These are phyloP conservation scores for Parastagonospora nodorum DNA, from an alignment of 2,329 filamentous ascomycete genomes.

Conservation along the genomic window DNA sequence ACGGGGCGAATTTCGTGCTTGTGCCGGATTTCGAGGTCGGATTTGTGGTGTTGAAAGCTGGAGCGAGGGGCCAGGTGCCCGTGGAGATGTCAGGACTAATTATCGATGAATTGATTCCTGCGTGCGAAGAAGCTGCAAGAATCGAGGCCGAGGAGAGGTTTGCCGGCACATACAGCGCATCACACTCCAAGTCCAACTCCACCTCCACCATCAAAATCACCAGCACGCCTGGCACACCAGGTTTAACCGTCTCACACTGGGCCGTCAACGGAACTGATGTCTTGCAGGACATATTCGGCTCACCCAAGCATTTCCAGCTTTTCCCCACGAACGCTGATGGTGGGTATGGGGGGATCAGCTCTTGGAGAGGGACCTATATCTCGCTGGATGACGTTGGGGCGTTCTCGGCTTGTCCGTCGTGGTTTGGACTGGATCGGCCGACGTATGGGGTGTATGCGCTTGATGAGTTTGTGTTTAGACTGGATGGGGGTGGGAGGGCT, in stretches of 20 bases:
- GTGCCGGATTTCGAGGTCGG: slow-evolving; percentile 53
- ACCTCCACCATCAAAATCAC: slow-evolving; percentile 36
- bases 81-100: slow-evolving; percentile 9
- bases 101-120: slow-evolving; percentile 18
- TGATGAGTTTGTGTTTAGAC: slow-evolving; percentile 11
- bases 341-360: slow-evolving; percentile 3
- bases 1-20: slow-evolving; percentile 47
- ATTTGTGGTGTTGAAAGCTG: slow-evolving; percentile 46
- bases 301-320: slow-evolving; percentile 8
- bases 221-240: slow-evolving; percentile 23
- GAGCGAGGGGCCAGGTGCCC: slow-evolving; percentile 8
- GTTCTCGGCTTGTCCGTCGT: slow-evolving; percentile 16
- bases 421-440: slow-evolving; percentile 10
- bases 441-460: slow-evolving; percentile 11
- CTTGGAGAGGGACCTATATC: slow-evolving; percentile 9
- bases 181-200: slow-evolving; percentile 5
- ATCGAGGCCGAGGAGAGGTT: slow-evolving; percentile 29
- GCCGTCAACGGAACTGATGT: slow-evolving; percentile 41
- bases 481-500: slow-evolving; percentile 9
- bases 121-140: slow-evolving; percentile 30
- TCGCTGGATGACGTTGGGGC: slow-evolving; percentile 4
- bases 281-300: neutral
- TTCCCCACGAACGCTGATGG: slow-evolving; percentile 13
- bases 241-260: slow-evolving; percentile 36
- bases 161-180: slow-evolving; percentile 30